These are phyloP conservation scores for Tuber umbilicatum DNA, from an alignment of 495 filamentous ascomycete species.

Conservation along the genomic window DNA sequence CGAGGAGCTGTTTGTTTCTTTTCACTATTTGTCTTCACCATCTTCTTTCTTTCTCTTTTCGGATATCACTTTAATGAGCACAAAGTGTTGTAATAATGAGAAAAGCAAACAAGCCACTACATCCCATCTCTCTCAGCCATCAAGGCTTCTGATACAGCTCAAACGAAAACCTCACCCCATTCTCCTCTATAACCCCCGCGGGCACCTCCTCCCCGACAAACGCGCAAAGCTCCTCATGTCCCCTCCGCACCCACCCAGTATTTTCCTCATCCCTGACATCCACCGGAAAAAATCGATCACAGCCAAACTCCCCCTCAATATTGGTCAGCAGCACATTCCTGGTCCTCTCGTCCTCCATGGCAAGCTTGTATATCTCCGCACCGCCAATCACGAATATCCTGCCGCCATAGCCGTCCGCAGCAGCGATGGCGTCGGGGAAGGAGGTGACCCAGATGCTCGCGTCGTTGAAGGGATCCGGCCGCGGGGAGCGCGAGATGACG, in stretches of 20 bases:
- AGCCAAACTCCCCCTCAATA: constrained; percentile 60
- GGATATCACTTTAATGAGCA: not conserved
- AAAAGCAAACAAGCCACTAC: not conserved
- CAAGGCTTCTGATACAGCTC: constrained; percentile 56
- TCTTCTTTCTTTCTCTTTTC: not conserved
- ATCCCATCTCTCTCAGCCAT: constrained; percentile 13
- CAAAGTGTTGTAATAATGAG: constrained; percentile 3
- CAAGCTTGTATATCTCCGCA: constrained; percentile 69
- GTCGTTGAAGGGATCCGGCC: not conserved
- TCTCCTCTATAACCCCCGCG: constrained; percentile 51
- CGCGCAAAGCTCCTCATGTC: constrained; percentile 49
- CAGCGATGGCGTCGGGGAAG: constrained; percentile 55
- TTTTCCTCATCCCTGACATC: constrained; percentile 46
- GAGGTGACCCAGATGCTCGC: constrained; percentile 41
- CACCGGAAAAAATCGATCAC: constrained; percentile 75
- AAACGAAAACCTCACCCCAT: constrained; percentile 56
- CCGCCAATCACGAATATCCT: constrained; percentile 85
- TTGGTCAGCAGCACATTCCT: constrained; percentile 59
- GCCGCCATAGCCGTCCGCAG: constrained; percentile 43
- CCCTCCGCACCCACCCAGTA: constrained; percentile 49
- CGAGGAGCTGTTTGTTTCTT: not conserved
- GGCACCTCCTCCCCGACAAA: constrained; percentile 57
- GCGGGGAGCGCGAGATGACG: constrained; percentile 56
- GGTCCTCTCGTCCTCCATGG: constrained; percentile 51
- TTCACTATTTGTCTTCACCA: not conserved